Percentiles rank a stretch among this genome's conserved stretches.
These are phyloP conservation scores for Vigna hirtella DNA, from an alignment of 306 rosid genomes.

Conservation along the genomic window DNA sequence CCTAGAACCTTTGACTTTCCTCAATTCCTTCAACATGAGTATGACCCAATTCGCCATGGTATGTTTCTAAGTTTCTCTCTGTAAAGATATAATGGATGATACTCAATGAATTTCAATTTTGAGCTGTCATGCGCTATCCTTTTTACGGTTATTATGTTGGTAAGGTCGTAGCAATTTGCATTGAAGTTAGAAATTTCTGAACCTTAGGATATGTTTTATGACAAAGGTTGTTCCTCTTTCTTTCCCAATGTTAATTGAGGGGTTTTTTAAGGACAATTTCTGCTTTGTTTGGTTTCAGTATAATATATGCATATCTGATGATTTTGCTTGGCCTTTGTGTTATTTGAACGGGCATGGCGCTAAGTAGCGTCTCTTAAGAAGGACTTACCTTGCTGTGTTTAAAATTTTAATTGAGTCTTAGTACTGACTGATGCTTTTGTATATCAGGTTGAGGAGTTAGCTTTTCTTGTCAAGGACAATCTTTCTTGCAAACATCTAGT, in stretches of 20 bases:
- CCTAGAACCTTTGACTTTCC: conserved; percentile 31
- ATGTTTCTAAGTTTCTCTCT: conserved; percentile 35
- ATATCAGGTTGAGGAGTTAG: conserved; percentile 94
- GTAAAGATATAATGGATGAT: not conserved
- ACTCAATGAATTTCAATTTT: conserved; percentile 32
- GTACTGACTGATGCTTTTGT: not conserved
- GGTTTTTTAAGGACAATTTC: not conserved
- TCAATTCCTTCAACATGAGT: conserved; percentile 50
- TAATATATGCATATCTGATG: conserved; percentile 19
- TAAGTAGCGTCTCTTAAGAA: conserved; percentile 9
- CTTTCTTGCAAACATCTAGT: conserved; percentile 96
- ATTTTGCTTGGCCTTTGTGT: conserved; percentile 20
- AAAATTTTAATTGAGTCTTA: conserved; percentile 13
- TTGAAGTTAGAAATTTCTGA: conserved; percentile 3
- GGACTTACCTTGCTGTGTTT: conserved; percentile 15
- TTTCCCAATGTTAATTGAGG: conserved; percentile 11
- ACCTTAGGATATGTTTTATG: conserved; percentile 37
- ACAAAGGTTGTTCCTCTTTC: conserved; percentile 28
- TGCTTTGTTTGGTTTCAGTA: conserved; percentile 25
- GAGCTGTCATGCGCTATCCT: not conserved
- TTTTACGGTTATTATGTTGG: conserved; percentile 20
- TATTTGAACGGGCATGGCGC: conserved; percentile 22
- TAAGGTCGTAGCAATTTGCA: conserved; percentile 1
- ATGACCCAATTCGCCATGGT: conserved; percentile 96
- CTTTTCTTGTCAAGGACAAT: conserved; percentile 94